Conservation (phyloP, 176 grass and related monocot species). For the Eremochloa ophiuroides region DNA sequence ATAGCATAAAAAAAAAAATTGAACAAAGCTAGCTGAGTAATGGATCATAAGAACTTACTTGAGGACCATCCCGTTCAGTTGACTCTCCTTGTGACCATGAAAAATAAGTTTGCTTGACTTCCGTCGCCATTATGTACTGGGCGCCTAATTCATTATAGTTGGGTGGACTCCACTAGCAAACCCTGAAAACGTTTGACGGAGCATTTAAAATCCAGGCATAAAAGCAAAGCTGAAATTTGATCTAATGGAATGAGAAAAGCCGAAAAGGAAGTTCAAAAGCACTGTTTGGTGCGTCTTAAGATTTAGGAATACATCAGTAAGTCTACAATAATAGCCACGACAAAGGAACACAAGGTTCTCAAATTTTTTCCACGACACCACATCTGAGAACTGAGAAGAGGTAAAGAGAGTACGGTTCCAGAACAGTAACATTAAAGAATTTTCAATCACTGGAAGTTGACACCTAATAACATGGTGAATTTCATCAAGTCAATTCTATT, state of each 20-base stretch:
- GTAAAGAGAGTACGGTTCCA: not conserved
- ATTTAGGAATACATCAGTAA: not conserved
- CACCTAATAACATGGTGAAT: not conserved
- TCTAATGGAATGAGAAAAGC: not conserved
- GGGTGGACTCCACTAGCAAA: not conserved
- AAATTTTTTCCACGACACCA: not conserved
- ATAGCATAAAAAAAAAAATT: not conserved
- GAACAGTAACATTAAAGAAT: not conserved
- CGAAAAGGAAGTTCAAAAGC: not conserved
- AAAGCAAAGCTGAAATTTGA: not conserved
- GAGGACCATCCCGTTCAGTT: constrained; percentile 56
- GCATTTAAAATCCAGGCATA: not conserved
- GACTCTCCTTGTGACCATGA: constrained; percentile 79
- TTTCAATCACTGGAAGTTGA: not conserved
- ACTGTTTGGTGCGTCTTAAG: not conserved
- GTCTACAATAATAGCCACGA: not conserved
- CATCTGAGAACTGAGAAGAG: not conserved
- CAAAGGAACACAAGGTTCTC: not conserved
- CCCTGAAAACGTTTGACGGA: constrained; percentile 21
- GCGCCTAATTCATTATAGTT: constrained; percentile 23
- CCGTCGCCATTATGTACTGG: constrained; percentile 43
- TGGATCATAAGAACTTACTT: constrained; percentile 36
- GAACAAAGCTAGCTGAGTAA: not conserved
- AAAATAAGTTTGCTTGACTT: constrained; percentile 82
- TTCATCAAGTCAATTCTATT: constrained; percentile 6